Conservation (phyloP, 108 stramenopile species). For the Conticribra weissflogii region DNA sequence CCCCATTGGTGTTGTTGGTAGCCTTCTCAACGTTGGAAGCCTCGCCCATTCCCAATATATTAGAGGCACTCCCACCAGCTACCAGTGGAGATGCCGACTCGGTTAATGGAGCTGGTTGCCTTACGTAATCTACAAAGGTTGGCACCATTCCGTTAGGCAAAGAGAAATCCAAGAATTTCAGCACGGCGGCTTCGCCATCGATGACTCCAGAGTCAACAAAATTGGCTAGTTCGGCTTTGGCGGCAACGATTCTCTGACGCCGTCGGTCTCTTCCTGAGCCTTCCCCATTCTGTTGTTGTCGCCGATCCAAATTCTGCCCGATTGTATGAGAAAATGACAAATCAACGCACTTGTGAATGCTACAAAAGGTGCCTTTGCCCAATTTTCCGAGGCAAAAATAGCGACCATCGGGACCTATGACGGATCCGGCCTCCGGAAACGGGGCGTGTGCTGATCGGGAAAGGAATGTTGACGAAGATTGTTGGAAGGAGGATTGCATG, state of each 20-base stretch:
- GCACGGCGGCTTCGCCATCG: slow-evolving; percentile 76
- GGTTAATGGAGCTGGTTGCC: background rate
- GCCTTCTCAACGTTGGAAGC: background rate
- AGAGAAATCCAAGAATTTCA: slow-evolving; percentile 60
- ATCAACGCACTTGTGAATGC: slow-evolving; percentile 86
- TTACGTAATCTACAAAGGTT: slow-evolving; percentile 72
- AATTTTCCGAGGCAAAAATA: slow-evolving; percentile 80
- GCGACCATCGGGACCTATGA: slow-evolving; percentile 51
- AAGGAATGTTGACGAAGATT: too few relatives aligned
- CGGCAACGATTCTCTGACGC: slow-evolving; percentile 64
- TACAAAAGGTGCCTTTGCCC: slow-evolving; percentile 86
- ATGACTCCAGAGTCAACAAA: slow-evolving; percentile 84
- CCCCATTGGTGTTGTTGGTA: background rate
- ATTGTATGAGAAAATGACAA: slow-evolving; percentile 51
- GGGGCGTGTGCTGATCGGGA: slow-evolving; percentile 27
- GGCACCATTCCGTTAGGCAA: slow-evolving; percentile 68
- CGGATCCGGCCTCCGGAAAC: slow-evolving; percentile 71
- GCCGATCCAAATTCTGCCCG: background rate
- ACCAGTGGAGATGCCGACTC: background rate
- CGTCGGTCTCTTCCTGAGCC: too few relatives aligned
- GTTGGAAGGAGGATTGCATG: too few relatives aligned
- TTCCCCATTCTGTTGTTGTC: too few relatives aligned
- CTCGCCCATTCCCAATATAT: background rate
- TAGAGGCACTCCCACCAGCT: background rate
- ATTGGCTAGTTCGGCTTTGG: slow-evolving; percentile 80